Conservation (phyloP, 768 basidiomycete genomes). For the Russula virescens region DNA sequence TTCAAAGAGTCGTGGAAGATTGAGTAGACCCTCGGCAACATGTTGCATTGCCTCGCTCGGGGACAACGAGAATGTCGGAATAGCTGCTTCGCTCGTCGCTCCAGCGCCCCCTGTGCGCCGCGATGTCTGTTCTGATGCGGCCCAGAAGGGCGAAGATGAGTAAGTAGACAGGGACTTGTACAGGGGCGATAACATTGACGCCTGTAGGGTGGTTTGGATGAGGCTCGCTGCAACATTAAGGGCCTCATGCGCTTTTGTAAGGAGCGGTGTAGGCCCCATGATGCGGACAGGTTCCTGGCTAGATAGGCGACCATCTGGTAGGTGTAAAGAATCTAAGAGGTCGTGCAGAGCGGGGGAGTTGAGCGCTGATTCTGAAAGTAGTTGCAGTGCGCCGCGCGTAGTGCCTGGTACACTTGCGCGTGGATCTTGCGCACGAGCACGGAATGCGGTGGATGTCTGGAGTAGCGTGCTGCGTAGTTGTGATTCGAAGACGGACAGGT, state of each 20-base stretch:
- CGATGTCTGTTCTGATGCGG: constrained; percentile 45
- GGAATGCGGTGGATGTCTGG: constrained; percentile 56
- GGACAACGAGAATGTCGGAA: constrained; percentile 91
- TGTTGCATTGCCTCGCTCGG: constrained; percentile 85
- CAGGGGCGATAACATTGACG: constrained; percentile 80
- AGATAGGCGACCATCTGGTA: constrained; percentile 33
- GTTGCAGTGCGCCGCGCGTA: constrained; percentile 60
- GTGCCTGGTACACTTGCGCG: constrained; percentile 48
- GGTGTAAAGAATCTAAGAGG: constrained; percentile 50
- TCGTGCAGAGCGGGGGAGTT: constrained; percentile 73
- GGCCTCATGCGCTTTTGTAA: constrained; percentile 49
- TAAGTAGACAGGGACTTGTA: constrained; percentile 68
- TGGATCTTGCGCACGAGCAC: constrained; percentile 52
- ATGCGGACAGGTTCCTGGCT: constrained; percentile 26
- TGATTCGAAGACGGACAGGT: constrained; percentile 60
- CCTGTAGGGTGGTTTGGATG: constrained; percentile 74
- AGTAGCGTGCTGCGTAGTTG: constrained; percentile 56
- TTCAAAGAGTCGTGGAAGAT: constrained; percentile 89
- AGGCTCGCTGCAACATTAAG: constrained; percentile 60
- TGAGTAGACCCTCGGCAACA: constrained; percentile 90
- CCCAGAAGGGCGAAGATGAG: constrained; percentile 63
- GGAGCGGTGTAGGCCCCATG: constrained; percentile 36
- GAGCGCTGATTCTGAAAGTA: constrained; percentile 79
- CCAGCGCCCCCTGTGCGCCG: constrained; percentile 36
- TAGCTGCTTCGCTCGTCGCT: constrained; percentile 45